Percentiles rank a stretch among this genome's conserved stretches.
Evolutionary conservation across 805 yeast species (phyloP).

Genomic region (Candida sakaeoensis): DNA sequence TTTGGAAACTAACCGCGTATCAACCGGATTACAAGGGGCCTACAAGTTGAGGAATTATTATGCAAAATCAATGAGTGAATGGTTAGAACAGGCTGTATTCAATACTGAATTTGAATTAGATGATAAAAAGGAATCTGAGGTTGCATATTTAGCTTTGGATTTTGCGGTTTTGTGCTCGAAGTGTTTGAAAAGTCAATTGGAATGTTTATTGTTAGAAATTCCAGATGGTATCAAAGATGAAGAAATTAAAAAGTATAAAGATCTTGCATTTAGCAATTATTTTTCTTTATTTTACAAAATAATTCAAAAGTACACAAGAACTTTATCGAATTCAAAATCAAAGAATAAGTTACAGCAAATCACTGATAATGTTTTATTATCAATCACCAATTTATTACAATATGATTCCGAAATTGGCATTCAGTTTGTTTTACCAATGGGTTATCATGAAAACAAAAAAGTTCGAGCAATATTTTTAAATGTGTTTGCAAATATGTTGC

Average conservation of each 20-base stretch:
- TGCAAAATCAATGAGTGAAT: conserved; percentile 44
- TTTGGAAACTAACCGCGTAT: conserved; percentile 29
- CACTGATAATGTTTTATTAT: conserved; percentile 59
- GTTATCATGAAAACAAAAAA: conserved; percentile 63
- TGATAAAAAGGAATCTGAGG: conserved; percentile 29
- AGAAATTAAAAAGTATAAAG: conserved; percentile 52
- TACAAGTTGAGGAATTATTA: conserved; percentile 44
- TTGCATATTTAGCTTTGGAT: conserved; percentile 50
- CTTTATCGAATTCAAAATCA: conserved; percentile 18
- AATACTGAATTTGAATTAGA: conserved; percentile 13
- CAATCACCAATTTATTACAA: conserved; percentile 65
- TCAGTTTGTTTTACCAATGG: conserved; percentile 71
- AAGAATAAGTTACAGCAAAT: conserved; percentile 55
- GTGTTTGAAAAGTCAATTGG: conserved; percentile 53
- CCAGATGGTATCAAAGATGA: conserved; percentile 52
- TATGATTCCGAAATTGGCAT: conserved; percentile 77
- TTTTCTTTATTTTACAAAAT: conserved; percentile 58
- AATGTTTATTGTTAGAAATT: conserved; percentile 54
- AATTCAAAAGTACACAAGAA: conserved; percentile 41
- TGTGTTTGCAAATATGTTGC: conserved; percentile 67
- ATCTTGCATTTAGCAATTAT: conserved; percentile 64
- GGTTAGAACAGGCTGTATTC: conserved; percentile 53
- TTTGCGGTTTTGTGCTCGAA: conserved; percentile 62
- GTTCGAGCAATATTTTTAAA: conserved; percentile 71
- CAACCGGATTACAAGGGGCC: conserved; percentile 42